A percentile compares a stretch with the other conserved stretches of the same genome.
These are phyloP conservation scores for Chlorella sp. DNA, from an alignment of 139 green algal genomes.

Conservation along the genomic window DNA sequence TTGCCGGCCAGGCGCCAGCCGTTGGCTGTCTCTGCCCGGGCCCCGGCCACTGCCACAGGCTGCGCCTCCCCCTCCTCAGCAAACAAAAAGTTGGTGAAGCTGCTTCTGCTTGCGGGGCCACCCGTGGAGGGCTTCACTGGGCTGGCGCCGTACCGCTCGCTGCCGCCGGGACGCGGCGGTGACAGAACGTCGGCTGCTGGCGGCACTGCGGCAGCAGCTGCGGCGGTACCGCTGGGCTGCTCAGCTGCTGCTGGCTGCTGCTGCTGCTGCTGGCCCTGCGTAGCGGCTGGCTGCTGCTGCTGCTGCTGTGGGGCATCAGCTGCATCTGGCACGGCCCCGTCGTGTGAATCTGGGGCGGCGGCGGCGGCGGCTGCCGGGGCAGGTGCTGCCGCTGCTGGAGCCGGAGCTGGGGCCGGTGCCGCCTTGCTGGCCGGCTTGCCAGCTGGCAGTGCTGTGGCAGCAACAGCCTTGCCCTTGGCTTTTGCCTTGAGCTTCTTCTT, in stretches of 20 bases:
- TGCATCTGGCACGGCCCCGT: neutral
- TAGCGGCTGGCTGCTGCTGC: neutral
- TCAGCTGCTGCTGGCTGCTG: neutral
- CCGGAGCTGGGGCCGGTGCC: neutral
- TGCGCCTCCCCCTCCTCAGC: neutral
- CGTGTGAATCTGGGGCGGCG: neutral
- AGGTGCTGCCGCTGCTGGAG: neutral
- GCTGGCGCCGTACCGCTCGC: conserved; percentile 3
- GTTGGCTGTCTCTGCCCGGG: neutral
- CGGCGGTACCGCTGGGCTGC: neutral
- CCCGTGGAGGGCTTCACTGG: neutral
- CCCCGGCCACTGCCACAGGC: neutral
- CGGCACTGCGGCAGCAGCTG: neutral
- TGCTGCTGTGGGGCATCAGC: neutral
- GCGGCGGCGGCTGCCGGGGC: neutral
- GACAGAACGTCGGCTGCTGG: neutral
- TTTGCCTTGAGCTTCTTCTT: conserved; percentile 33
- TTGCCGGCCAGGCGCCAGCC: conserved; percentile 16
- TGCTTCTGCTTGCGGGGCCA: neutral
- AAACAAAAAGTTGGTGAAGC: conserved; percentile 28
- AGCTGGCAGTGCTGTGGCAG: neutral
- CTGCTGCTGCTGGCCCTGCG: neutral
- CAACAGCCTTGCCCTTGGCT: conserved; percentile 18
- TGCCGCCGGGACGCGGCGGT: neutral
- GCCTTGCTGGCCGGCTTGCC: conserved; percentile 3